Evolutionary conservation across 106 monocot species (phyloP).

Genomic region (Alisma plantagoaquatica): DNA sequence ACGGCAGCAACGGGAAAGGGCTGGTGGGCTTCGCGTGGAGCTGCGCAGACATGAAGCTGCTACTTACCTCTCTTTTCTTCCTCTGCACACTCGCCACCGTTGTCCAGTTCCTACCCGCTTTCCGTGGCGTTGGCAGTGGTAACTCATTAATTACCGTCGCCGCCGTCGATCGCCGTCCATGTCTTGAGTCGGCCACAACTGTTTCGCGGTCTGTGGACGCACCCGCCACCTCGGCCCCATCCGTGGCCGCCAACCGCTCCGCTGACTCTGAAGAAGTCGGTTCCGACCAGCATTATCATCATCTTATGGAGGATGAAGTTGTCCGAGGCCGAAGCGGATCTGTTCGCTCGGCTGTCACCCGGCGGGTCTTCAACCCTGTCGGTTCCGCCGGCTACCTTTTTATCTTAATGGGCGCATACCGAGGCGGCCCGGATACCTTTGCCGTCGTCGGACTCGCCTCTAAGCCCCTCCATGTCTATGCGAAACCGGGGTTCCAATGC

Average conservation of each 20-base stretch:
- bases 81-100: conserved; percentile 13
- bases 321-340: no score
- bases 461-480: no score
- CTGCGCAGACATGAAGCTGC: conserved; percentile 42
- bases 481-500: conserved; percentile 49
- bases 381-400: conserved; percentile 61
- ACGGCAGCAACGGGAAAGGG: not conserved
- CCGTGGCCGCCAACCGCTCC: not conserved
- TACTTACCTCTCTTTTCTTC: conserved; percentile 21
- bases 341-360: conserved; percentile 7
- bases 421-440: conserved; percentile 50
- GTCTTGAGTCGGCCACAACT: no score
- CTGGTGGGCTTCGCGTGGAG: conserved; percentile 22
- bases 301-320: not conserved
- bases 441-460: conserved; percentile 61
- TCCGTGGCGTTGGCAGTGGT: no score
- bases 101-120: conserved; percentile 11
- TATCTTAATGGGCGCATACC: conserved; percentile 63
- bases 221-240: not conserved
- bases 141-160: no score
- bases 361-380: conserved; percentile 32
- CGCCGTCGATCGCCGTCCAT: not conserved
- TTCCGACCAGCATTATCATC: not conserved
- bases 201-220: no score
- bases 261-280: not conserved